Evolutionary conservation across 208 protist species (phyloP), one percentile per base, ranked within the genome.

Genomic region (Crithidia thermophila): DNA sequence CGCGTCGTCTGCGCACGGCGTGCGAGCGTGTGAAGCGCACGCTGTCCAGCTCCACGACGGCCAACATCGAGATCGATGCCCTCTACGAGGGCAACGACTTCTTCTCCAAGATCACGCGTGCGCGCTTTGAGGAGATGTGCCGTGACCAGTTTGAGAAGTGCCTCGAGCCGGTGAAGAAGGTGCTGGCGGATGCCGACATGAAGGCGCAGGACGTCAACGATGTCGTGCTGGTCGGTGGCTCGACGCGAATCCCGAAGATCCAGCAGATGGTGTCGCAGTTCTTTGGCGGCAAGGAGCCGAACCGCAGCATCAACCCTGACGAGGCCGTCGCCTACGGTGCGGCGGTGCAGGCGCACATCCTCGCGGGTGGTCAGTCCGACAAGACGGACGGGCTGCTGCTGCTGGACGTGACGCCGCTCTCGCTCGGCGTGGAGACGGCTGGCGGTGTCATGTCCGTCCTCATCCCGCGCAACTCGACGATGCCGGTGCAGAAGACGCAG

Each of bases 231-330:
- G 97, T 99, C 30, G 97, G 97, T 51, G 97, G 97, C 42, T 98
- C 95, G 25, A 98, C 96, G 14, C 91, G 98, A 72, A 99, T 99
- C 77, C 99, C 99, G 60, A 99, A 99, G 83, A 89, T 99, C 16
- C 98, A 99, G 85, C 82, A 97, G 72, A 66, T 99, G 16, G 85
- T 99, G 11, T 82, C 80, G 31, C 87, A 99, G 58, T 98, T 98
- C 76, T 99, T 99, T 76, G 78, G 85, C 39, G 85, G 89, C 43
- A 96, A 93, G 74, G 90, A 98, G 77, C 99, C 87, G n/a, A 93
- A 94, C 87, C 87, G 84, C 49, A 87, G 75, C 55, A 93, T 98
- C 67, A 97, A 98, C 79, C 97, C 97, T 37, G 96, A 97, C 67
- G 93, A 97, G 77, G 92, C 90, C 25, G 92, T 97, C 7, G 92